phyloP scores from a whole-genome alignment of 352 stramenopile genomes.

The Globisporangium cylindrosporum region DNA sequence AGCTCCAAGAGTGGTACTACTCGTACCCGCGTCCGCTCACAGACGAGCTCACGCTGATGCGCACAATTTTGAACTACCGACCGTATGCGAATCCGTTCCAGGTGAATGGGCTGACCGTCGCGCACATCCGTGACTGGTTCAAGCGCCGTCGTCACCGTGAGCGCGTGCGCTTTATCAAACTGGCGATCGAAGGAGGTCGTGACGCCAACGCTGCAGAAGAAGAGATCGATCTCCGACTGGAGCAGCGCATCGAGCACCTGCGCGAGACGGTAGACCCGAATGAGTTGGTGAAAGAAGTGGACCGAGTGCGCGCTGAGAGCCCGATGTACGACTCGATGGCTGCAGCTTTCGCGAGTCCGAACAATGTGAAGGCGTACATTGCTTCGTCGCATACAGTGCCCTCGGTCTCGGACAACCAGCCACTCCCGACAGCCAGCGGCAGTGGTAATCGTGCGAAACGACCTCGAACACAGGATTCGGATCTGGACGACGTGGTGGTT shows the following conservation, averaged over 20 bases:
- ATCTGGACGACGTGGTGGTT: constrained; percentile 58
- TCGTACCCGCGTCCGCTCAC: constrained; percentile 70
- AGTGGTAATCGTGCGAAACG: constrained; percentile 40
- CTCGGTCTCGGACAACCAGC: constrained; percentile 37
- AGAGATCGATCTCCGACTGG: constrained; percentile 73
- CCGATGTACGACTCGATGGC: constrained; percentile 67
- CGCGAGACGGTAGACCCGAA: constrained; percentile 67
- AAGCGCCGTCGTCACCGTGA: constrained; percentile 80
- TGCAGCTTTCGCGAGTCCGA: constrained; percentile 53
- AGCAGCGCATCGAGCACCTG: constrained; percentile 74
- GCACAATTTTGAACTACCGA: constrained; percentile 79
- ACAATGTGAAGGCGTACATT: constrained; percentile 57
- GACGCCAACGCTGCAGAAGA: constrained; percentile 63
- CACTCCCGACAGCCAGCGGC: background rate
- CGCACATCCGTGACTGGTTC: constrained; percentile 83
- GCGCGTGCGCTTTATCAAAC: constrained; percentile 71
- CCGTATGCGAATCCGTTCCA: constrained; percentile 73
- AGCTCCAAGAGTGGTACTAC: constrained; percentile 85
- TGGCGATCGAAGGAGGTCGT: constrained; percentile 61
- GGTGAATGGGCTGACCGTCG: constrained; percentile 52
- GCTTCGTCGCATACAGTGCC: constrained; percentile 51
- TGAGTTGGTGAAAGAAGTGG: constrained; percentile 77
- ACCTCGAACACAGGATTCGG: constrained; percentile 54
- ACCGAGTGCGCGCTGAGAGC: constrained; percentile 63
- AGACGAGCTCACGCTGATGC: constrained; percentile 83